Evolutionary conservation across 345 rosid species (phyloP), one percentile per base, ranked within the genome.

Genomic region (Stellera chamaejasme): DNA sequence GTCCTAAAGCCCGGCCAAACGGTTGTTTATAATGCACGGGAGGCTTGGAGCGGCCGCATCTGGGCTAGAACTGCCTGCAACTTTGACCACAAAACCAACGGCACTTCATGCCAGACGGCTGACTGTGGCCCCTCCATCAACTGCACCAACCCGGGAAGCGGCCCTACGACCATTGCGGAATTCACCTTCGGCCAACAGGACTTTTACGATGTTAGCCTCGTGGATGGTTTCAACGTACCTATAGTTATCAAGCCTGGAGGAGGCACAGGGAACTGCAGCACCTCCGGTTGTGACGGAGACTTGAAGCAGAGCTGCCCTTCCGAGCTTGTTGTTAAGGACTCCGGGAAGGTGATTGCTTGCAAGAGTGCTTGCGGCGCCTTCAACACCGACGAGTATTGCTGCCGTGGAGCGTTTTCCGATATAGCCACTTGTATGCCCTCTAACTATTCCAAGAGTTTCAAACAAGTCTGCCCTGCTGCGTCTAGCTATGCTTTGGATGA

Each of bases 31-130:
- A 19, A 27, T 13, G 79, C 73, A 50, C 45, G 79, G 0, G 56
- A 54, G 0, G 59, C 63, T 1, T 83, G 87, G 90, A 68, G 73
- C 11, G 87, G 90, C 36, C 76, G 90, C 46, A 77, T 81, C 49
- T 84, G 90, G 90, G 87, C 78, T 16, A 58, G 90, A 43, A 81
- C 90, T 1, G 78, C 78, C 16, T 84, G 87, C 64, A 42, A 51
- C 5, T 81, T 84, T 6, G 70, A 75, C 41, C 2, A 6, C 23
- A 57, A 66, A 28, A 71, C 56, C 10, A 76, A 74, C 27, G 59
- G n/a, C 0, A 78, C 77, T 13, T 13, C 72, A 2, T 84, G 87
- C 64, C 81, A 72, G 48, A 81, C 87, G 2, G 87, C 87, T 8
- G 51, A 66, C 44, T 84, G 87, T 41, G 87, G 81, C 26, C 45